phyloP scores from a whole-genome alignment of 352 stramenopile species.

The Pythium coloratum region DNA sequence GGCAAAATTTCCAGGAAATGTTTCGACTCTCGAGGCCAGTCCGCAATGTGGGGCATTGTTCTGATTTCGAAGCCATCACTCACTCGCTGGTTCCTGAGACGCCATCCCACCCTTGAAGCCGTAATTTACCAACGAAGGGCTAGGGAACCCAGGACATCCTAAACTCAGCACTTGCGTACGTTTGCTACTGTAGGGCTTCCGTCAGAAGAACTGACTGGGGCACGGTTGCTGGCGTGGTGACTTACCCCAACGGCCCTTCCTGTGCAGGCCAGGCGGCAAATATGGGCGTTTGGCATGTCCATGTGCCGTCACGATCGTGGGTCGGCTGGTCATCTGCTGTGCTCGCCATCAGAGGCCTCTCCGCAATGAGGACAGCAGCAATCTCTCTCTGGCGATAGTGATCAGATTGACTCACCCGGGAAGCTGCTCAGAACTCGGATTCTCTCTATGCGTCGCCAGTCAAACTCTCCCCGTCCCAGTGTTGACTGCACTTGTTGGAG shows the following conservation, averaged over 20 bases:
- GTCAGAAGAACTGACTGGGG: neutral
- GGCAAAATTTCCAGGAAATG: constrained; percentile 27
- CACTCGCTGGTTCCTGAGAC: neutral
- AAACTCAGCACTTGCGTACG: neutral
- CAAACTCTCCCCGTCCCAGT: neutral
- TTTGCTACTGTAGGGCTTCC: too few relatives aligned
- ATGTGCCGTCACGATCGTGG: neutral
- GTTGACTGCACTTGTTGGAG: neutral
- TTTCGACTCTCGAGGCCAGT: constrained; percentile 1
- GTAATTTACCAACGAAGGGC: constrained; percentile 21
- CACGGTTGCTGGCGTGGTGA: neutral
- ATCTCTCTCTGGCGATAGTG: neutral
- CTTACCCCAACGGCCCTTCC: constrained; percentile 2
- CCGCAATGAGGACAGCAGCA: neutral
- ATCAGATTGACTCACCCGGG: neutral
- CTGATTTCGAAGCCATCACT: constrained; percentile 17
- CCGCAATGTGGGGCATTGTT: neutral
- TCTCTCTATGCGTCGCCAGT: neutral
- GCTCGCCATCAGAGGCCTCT: neutral
- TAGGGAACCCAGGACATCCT: neutral
- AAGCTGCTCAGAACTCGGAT: neutral
- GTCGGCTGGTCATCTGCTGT: neutral
- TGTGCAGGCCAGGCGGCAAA: neutral
- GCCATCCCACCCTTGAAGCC: neutral
- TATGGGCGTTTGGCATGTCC: neutral